Percentiles rank a stretch among this genome's conserved stretches.
phyloP scores from a whole-genome alignment of 1,284 basidiomycete species.

The Cryptococcus wingfieldii region DNA sequence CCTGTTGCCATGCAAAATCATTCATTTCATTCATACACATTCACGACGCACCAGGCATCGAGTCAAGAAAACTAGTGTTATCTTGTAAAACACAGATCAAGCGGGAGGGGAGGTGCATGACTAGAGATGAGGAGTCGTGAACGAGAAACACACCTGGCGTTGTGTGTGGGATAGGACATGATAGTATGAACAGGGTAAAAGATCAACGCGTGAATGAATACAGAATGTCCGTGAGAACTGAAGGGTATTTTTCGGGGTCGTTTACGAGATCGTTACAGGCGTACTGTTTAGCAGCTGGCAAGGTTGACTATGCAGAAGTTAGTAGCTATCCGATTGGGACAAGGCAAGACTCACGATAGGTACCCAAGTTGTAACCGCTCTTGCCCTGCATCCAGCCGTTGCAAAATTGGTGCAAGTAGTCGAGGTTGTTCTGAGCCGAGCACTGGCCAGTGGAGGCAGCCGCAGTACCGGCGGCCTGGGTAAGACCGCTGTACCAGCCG shows the following conservation, averaged over 20 bases:
- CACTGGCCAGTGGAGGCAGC: slow-evolving; percentile 59
- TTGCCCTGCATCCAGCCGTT: slow-evolving; percentile 73
- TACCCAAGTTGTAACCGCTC: slow-evolving; percentile 60
- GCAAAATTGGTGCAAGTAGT: slow-evolving; percentile 67
- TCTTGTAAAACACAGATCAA: no score
- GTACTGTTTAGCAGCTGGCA: slow-evolving; percentile 15
- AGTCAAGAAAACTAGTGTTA: no score
- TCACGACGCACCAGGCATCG: no score
- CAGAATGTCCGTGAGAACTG: background rate
- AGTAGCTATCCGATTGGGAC: background rate
- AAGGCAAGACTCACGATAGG: slow-evolving; percentile 52
- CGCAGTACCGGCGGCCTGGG: slow-evolving; percentile 58
- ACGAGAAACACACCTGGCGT: background rate
- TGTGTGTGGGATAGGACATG: background rate
- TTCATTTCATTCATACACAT: no score
- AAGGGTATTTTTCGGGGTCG: background rate
- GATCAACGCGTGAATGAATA: background rate
- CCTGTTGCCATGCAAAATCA: no score
- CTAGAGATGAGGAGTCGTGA: no score
- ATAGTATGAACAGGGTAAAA: background rate
- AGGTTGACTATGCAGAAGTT: slow-evolving; percentile 21
- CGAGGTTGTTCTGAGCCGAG: slow-evolving; percentile 54
- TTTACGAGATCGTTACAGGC: background rate
- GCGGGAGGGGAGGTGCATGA: no score
- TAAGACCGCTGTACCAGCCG: slow-evolving; percentile 66